Conservation (phyloP, 345 rosid genomes). For the Kandelia obovata region DNA sequence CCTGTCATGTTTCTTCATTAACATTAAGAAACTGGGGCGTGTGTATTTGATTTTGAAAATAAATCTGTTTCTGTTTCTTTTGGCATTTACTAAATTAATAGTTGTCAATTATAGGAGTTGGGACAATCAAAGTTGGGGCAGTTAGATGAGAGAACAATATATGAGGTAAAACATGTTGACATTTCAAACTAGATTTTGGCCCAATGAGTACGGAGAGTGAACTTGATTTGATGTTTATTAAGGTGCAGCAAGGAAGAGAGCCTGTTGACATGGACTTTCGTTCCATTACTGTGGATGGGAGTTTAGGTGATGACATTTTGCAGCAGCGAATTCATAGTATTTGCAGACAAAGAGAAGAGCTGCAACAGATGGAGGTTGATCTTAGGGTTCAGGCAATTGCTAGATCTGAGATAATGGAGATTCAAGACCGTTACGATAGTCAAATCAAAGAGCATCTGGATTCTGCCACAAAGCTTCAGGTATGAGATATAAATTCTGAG, state of each 20-base stretch:
- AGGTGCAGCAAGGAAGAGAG: constrained; percentile 82
- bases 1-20: too few species aligned
- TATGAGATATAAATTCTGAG: constrained; percentile 9
- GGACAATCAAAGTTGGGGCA: constrained; percentile 60
- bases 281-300: constrained; percentile 53
- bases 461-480: constrained; percentile 72
- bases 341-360: constrained; percentile 65
- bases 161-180: constrained; percentile 52
- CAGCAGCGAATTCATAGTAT: constrained; percentile 60
- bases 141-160: constrained; percentile 72
- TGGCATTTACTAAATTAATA: neutral
- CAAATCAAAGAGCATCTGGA: constrained; percentile 59
- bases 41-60: too few species aligned
- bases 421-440: constrained; percentile 55
- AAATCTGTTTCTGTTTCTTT: neutral
- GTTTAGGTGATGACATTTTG: constrained; percentile 44
- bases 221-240: constrained; percentile 34
- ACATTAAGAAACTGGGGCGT: too few species aligned
- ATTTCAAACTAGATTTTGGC: constrained; percentile 6
- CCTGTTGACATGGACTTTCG: constrained; percentile 56
- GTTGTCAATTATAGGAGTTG: constrained; percentile 42
- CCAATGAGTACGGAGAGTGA: constrained; percentile 5
- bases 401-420: constrained; percentile 57
- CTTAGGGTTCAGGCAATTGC: constrained; percentile 75
- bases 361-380: constrained; percentile 70